Base-by-base conservation (phyloP, 1,284 basidiomycete species). In the Phellinidium pouzarii region DNA sequence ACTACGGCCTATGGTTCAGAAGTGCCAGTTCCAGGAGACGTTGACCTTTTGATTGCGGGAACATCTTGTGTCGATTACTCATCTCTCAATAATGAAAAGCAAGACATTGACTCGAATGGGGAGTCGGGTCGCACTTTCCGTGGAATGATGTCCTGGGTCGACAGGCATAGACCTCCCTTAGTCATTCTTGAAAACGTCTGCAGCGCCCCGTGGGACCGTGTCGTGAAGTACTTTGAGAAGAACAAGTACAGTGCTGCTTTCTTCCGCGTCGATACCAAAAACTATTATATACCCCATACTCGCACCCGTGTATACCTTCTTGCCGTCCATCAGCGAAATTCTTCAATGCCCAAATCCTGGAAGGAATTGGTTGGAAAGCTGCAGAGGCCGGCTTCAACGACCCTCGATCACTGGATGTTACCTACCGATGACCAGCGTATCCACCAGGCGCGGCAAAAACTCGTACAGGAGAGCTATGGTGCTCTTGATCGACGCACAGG, bases 11-110 rank as follows among this genome's bases (percentile, higher is more conserved):
- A 96, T 65, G 94, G 94, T 3, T 82, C 92, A 3, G 71, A 89
- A 25, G 90, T 83, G 4, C 74, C 82, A 26, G 93, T 97, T 0
- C 94, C 94, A 0, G 92, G 91, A 14, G 83, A 95, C 60, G 91
- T 94, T 7, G 94, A 97, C 66, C 71, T 94, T 37, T 76, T 94
- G 17, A 80, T 97, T 51, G 94, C 94, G 1, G 94, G 94, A 19
- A 97, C 94, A 0, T 95, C 92, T 5, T 97, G 94, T 60, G 94
- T 97, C 59, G 94, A 97, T 66, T 97, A 95, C 63, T 97, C 94
- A 12, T 91, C 89, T 61, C 77, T 97, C 50, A 97, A 97, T 69
- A 95, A 91, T 62, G 81, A 89, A 65, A 93, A 93, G 66, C 92
- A 97, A 66, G 87, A 82, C 44, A 89, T 95, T 37, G 84, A 91